Base-by-base conservation (phyloP, 805 yeast species). In the Dipodascopsis uninucleata region DNA sequence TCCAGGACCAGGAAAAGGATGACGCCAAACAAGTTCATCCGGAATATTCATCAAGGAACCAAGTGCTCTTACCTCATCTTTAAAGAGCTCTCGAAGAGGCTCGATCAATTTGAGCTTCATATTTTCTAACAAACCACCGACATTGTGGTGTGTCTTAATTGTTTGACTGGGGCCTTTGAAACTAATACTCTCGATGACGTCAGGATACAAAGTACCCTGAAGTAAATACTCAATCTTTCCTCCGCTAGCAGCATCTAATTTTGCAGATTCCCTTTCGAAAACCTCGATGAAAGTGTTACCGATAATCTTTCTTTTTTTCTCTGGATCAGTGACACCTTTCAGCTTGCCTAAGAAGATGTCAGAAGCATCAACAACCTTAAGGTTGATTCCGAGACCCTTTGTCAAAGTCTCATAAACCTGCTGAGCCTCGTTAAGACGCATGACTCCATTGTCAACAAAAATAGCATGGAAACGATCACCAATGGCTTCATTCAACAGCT, bases 1-100 rank as follows among this genome's bases (percentile, higher is more conserved):
- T 74, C 99, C 99, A 67, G 99, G 99, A 66, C 99, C 99, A 61
- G 99, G 99, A 95, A 93, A 93, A 46, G 99, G 99, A 67, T 93
- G 99, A 77, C 99, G 86, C 97, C 97, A 90, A 58, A 93, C 97
- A 59, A 93, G 77, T 60, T 93, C 97, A 64, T 86, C 93, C 28
- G 97, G 94, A 60, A 93, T 90, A 39, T 96, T 96, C 72, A 93
- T 72, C 42, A 93, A 71, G 73, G 87, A 86, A 71, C 99, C 99
- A 58, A 93, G 75, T 60, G 82, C 85, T 71, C 99, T 87, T 47
- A 93, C 99, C 76, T 93, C 99, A 68, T 93, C 99, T 73, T 93
- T 93, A 79, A 93, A 93, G 62, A 93, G 78, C 75, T 93, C 99
- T 71, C 99, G 84, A 67, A 93, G 78, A 45, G 99, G 99, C 77